Evolutionary conservation across 2,329 filamentous ascomycete genomes (phyloP), one percentile per base, ranked within the genome.

Genomic region (Fusarium sp.): DNA sequence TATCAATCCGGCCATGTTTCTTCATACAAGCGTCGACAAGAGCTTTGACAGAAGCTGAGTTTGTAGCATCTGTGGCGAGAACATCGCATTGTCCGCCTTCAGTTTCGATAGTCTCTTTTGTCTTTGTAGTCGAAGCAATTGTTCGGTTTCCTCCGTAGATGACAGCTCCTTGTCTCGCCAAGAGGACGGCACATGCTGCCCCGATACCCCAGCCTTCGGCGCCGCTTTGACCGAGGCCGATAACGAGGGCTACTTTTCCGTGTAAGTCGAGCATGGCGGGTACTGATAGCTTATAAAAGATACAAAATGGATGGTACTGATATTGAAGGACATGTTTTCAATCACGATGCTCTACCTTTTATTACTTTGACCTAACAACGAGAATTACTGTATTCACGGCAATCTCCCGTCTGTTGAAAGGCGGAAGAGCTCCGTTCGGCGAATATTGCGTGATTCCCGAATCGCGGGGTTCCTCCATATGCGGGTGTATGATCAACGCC

Each of bases 1-100:
- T 85, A 65, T 90, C 88, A 54, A 89, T 85, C 7, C 84, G 81
- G 10, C 86, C 86, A 62, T 88, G 83, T 39, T 83, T 84, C 0
- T 78, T 73, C 19, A 87, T 71, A 44, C 86, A 88, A 0, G 82
- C 81, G 34, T 86, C 82, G 5, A 90, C 82, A 0, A 89, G 81
- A 0, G 75, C 73, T 64, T 86, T 84, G 72, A 89, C 86, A 17
- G 85, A 84, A 0, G 76, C 72, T 0, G 83, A 81, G 7, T 83
- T 82, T 0, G 87, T 89, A 3, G 87, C 87, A 69, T 90, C 79
- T 15, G 80, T 80, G 7, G 75, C 79, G 72, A 86, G 76, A 6
- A 85, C 72, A 13, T 80, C 74, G 62, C 80, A 83, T 9, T 64
- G 60, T 3, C 79, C 78, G 2, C 75, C 77, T 4, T 76, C 71